Base-by-base conservation (phyloP, 495 filamentous ascomycete species). In the Neurospora sp. region DNA sequence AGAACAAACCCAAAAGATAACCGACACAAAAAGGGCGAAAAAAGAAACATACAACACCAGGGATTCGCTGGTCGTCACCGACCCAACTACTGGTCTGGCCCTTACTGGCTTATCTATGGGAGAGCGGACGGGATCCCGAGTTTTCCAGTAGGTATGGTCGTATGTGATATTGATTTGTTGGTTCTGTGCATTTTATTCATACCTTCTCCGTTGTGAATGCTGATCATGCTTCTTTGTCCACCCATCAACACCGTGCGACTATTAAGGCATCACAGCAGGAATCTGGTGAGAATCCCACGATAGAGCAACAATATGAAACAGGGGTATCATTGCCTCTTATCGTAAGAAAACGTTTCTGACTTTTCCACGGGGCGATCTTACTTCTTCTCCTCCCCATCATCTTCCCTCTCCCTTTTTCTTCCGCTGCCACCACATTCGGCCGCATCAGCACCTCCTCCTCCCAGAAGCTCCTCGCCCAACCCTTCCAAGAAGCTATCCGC, bases 401-500 rank as follows among this genome's bases (percentile, higher is more conserved):
- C 34, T 40, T 70, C 34, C 28, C 69, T 43, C 31, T 70, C 34
- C 39, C 69, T 70, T 17, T 70, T 40, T 13, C 69, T 11, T 31
- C 39, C 69, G 24, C 69, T 11, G 24, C 34, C 34, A 11, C 34
- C 69, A 43, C 34, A 15, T 15, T 4, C 34, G 34, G 13, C 19
- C 7, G 28, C 69, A 70, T 4, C 54, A 66, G 28, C 28, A 19
- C 15, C 69, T 38, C 69, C 69, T 38, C 69, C 69, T 38, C 34
- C 69, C 72, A 73, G 48, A 38, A 81, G 72, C 75, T 83, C 80
- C 69, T 78, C 78, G 31, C 81, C 84, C 69, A 91, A 74, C 62
- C 86, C 88, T 19, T 88, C 87, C 77, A 96, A 80, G 81, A 96
- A 94, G 74, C 79, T 86, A 73, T 95, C 93, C 31, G 94, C 89